Evolutionary conservation across 2,329 filamentous ascomycete genomes (phyloP).

Genomic region (Fonsecaea pedrosoi): DNA sequence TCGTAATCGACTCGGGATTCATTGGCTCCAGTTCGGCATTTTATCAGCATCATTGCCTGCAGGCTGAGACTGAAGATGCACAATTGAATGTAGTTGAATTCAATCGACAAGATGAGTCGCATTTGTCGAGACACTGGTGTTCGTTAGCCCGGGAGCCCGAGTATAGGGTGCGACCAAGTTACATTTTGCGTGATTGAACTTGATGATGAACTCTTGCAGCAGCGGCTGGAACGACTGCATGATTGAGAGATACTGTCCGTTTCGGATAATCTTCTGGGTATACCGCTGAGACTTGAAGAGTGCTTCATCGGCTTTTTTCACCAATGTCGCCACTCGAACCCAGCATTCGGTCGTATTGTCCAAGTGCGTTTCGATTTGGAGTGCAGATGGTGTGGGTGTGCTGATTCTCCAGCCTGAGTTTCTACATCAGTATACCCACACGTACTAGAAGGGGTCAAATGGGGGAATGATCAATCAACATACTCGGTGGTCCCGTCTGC

Average conservation of each 20-base stretch:
- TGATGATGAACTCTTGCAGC: constrained; percentile 12
- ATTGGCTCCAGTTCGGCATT: background rate
- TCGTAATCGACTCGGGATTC: background rate
- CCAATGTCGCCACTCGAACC: constrained; percentile 8
- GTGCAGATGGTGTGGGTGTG: constrained; percentile 7
- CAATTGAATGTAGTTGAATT: constrained; percentile 12
- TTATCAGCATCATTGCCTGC: constrained; percentile 11
- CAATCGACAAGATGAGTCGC: constrained; percentile 8
- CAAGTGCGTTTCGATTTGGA: constrained; percentile 2
- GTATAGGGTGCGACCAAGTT: background rate
- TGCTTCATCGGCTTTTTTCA: constrained; percentile 11
- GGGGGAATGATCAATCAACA: background rate
- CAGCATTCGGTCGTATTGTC: constrained; percentile 13
- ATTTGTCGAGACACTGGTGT: constrained; percentile 7
- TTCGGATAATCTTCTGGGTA: constrained; percentile 9
- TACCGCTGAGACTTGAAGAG: constrained; percentile 11
- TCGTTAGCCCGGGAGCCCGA: background rate
- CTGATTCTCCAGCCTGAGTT: constrained; percentile 10
- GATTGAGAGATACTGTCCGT: constrained; percentile 7
- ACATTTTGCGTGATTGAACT: constrained; percentile 16
- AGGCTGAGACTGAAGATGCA: constrained; percentile 12
- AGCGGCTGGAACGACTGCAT: constrained; percentile 13
- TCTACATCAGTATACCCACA: background rate
- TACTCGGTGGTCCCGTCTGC: constrained; percentile 9
- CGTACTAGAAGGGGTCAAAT: background rate